Evolutionary conservation across 805 yeast species (phyloP).

Genomic region (Kluyveromyces aestuarii): DNA sequence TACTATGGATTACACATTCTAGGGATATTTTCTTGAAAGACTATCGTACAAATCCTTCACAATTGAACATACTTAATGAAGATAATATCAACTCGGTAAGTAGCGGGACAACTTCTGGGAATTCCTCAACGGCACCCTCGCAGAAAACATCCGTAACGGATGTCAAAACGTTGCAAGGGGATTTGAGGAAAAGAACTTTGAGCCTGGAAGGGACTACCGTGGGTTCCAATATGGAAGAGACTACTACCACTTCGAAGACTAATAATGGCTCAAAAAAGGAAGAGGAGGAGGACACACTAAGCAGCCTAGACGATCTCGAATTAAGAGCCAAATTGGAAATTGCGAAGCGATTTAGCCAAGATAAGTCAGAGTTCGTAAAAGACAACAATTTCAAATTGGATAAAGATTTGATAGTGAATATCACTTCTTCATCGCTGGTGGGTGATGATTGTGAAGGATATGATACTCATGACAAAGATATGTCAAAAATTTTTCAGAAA

Average conservation of each 20-base stretch:
- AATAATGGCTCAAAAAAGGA: slow-evolving; percentile 2
- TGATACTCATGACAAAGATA: slow-evolving; percentile 1
- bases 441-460: neutral
- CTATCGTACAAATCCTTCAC: slow-evolving; percentile 32
- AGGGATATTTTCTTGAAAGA: slow-evolving; percentile 34
- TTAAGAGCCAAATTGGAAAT: slow-evolving; percentile 20
- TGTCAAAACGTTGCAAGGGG: slow-evolving; percentile 5
- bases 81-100: slow-evolving; percentile 26
- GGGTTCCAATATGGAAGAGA: slow-evolving; percentile 4
- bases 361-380: slow-evolving; percentile 27
- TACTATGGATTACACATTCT: slow-evolving; percentile 83
- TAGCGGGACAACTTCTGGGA: slow-evolving; percentile 19
- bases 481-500: slow-evolving; percentile 7
- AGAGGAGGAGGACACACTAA: slow-evolving; percentile 2
- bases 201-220: slow-evolving; percentile 7
- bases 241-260: slow-evolving; percentile 2
- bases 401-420: slow-evolving; percentile 23
- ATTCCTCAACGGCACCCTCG: slow-evolving; percentile 21
- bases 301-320: slow-evolving; percentile 9
- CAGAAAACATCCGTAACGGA: slow-evolving; percentile 13
- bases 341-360: slow-evolving; percentile 22
- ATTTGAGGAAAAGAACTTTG: slow-evolving; percentile 10
- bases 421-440: slow-evolving; percentile 16
- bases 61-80: slow-evolving; percentile 32
- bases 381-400: slow-evolving; percentile 28